Evolutionary conservation across 768 basidiomycete species (phyloP).

Genomic region (Collybia nuda): DNA sequence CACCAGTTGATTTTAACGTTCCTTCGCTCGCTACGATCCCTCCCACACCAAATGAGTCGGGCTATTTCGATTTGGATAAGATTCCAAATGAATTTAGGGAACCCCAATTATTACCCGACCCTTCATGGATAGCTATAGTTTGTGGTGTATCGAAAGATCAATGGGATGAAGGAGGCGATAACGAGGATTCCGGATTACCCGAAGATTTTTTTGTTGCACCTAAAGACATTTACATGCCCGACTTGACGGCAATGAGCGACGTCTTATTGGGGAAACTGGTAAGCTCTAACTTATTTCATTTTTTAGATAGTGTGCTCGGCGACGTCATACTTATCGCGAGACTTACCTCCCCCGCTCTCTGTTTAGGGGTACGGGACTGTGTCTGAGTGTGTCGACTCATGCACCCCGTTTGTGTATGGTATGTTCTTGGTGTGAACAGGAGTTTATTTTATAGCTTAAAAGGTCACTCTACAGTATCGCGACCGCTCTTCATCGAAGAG

Average conservation of each 20-base stretch:
- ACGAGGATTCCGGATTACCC: constrained; percentile 44
- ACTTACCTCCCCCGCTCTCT: constrained; percentile 1
- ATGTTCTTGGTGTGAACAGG: constrained; percentile 11
- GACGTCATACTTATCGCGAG: not conserved
- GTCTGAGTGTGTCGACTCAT: constrained; percentile 74
- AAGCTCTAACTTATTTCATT: constrained; percentile 19
- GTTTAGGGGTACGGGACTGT: constrained; percentile 78
- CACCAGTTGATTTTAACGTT: constrained; percentile 2
- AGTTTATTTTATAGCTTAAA: no score
- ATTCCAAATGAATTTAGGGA: not conserved
- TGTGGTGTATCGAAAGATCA: constrained; percentile 70
- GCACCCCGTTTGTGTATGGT: constrained; percentile 81
- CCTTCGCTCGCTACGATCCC: constrained; percentile 30
- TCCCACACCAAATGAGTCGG: constrained; percentile 27
- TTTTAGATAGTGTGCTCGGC: not conserved
- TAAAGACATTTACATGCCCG: constrained; percentile 79
- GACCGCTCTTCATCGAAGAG: constrained; percentile 81
- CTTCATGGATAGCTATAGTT: constrained; percentile 76
- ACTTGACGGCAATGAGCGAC: constrained; percentile 71
- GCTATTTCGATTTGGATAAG: constrained; percentile 10
- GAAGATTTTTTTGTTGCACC: constrained; percentile 76
- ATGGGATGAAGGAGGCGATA: constrained; percentile 36
- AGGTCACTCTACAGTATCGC: constrained; percentile 47
- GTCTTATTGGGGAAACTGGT: constrained; percentile 80
- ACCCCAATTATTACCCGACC: constrained; percentile 57